Evolutionary conservation across 176 grass and related monocot species (phyloP).

Genomic region (Cymbopogon citratus): DNA sequence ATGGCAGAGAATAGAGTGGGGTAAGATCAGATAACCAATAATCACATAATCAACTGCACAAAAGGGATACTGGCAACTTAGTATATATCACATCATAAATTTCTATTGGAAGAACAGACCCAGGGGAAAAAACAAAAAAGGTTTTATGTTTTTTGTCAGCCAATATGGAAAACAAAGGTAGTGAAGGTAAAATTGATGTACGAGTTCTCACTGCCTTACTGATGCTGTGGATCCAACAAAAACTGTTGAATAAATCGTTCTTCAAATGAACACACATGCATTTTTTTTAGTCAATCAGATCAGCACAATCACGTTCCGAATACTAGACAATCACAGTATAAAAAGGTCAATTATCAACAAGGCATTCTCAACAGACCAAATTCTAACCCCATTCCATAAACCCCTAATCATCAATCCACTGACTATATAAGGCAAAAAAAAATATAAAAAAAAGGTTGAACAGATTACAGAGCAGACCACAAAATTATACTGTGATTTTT

Average conservation of each 20-base stretch:
- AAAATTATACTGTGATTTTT: background rate
- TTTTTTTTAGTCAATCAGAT: conserved; percentile 12
- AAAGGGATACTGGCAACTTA: background rate
- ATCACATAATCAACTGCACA: background rate
- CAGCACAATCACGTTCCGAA: background rate
- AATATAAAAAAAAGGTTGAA: background rate
- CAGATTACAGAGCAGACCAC: background rate
- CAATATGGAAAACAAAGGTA: background rate
- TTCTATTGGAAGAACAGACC: background rate
- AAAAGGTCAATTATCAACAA: background rate
- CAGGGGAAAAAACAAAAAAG: too few species aligned
- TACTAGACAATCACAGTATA: conserved; percentile 8
- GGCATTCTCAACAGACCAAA: background rate
- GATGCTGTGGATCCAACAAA: background rate
- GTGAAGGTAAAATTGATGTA: background rate
- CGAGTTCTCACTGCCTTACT: background rate
- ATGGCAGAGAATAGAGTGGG: conserved; percentile 8
- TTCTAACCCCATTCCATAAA: background rate
- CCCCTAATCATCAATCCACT: conserved; percentile 15
- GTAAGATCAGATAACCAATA: background rate
- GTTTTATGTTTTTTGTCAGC: too few species aligned
- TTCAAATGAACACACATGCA: background rate
- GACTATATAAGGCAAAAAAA: background rate
- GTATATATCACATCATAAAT: background rate
- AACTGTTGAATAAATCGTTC: background rate